Base-by-base conservation (phyloP, 768 basidiomycete species). In the button mushroom (Agaricus bisporus) region DNA sequence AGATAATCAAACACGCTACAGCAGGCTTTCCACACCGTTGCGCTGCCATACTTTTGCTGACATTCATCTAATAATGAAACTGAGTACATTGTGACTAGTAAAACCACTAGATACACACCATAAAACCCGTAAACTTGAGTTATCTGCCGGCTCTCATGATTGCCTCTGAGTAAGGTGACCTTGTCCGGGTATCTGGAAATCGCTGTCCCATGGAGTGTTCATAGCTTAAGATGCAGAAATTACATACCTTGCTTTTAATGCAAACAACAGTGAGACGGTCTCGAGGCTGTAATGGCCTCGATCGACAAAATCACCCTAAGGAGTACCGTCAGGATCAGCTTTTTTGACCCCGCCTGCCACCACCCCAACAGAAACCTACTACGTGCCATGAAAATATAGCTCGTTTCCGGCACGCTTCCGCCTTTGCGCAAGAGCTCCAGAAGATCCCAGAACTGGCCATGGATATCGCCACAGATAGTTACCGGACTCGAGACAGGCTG, bases 121-220 rank as follows among this genome's bases (percentile, higher is more conserved):
- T 97, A 98, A 68, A 97, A 98, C n/a, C 95, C 95, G 56, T 98
- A 98, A 2, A 94, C 95, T 63, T 98, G 95, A 4, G 95, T 98
- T 61, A 98, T 98, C 68, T 98, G 95, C 58, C 95, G 74, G 61
- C 91, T 94, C 68, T 98, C 95, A 66, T 98, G 95, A 69, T 98
- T 98, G 37, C 95, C 95, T 29, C 95, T 80, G 12, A 98, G 77
- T 2, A 98, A 73, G 2, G 91, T 95, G 52, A 98, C 89, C 61
- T 83, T 83, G 69, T 97, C 91, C 14, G 95, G 95, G 68, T 95
- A 95, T 65, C 92, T 93, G 63, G 11, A 28, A 7, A 41, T 37
- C 42, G 20, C 35, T 32, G 52, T 42, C 48, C 37, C 42, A 62
- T 43, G 38, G 10, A 39, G 38, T 14, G 38, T 39, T 9, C 38